Conservation (phyloP, 2,329 filamentous ascomycete species). For the Aspergillus clavatus region DNA sequence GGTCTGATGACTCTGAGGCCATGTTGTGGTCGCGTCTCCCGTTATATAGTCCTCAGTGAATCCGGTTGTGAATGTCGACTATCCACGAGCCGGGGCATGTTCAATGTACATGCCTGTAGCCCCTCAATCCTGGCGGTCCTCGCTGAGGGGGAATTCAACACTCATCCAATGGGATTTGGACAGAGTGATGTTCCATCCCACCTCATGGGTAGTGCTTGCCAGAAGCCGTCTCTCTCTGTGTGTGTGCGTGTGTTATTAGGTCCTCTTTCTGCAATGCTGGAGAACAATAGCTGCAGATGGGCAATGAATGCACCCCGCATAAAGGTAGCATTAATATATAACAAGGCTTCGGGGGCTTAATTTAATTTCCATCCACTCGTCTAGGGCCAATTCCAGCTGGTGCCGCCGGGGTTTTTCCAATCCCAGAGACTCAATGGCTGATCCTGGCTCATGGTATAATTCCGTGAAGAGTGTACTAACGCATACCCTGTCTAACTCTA, state of each 20-base stretch:
- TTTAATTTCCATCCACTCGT: background rate
- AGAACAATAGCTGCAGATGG: background rate
- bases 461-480: no score
- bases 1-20: background rate
- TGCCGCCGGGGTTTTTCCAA: slow-evolving; percentile 18
- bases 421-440: no score
- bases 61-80: no score
- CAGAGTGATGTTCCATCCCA: background rate
- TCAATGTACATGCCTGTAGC: background rate
- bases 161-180: background rate
- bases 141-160: background rate
- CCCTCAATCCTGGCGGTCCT: no score
- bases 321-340: background rate
- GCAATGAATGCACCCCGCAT: slow-evolving; percentile 8
- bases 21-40: background rate
- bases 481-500: no score
- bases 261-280: background rate
- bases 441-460: no score
- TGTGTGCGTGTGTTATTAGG: background rate
- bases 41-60: background rate
- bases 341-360: background rate
- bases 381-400: background rate
- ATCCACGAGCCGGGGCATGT: background rate
- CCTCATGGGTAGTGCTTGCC: background rate
- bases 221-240: no score